Percentiles rank a stretch among this genome's conserved stretches.
Evolutionary conservation across 2,329 filamentous ascomycete genomes (phyloP).

Genomic region (Clonostachys solani): DNA sequence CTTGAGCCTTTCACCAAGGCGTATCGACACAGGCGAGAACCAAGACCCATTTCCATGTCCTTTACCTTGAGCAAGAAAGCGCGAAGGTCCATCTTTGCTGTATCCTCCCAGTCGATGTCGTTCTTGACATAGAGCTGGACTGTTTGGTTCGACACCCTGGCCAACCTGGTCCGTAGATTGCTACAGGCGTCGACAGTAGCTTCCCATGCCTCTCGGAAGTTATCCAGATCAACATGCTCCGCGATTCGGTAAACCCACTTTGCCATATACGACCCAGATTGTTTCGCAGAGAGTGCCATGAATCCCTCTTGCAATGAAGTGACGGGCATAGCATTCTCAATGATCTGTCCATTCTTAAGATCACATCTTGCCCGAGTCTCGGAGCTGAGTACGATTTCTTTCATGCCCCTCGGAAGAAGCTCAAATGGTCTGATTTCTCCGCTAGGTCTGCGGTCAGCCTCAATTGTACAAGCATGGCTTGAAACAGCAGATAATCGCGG

Average conservation of each 20-base stretch:
- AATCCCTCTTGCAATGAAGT: constrained; percentile 34
- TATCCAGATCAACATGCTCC: constrained; percentile 7
- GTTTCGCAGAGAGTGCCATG: constrained; percentile 21
- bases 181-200: constrained; percentile 1
- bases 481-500: constrained; percentile 4
- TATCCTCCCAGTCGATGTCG: neutral
- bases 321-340: constrained; percentile 30
- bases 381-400: too few species aligned
- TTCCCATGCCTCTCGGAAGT: constrained; percentile 21
- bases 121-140: neutral
- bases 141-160: neutral
- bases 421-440: too few species aligned
- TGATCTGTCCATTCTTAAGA: neutral
- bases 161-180: constrained; percentile 6
- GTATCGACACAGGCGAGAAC: constrained; percentile 6
- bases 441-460: too few species aligned
- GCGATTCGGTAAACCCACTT: constrained; percentile 11
- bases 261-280: neutral
- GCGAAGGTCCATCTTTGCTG: neutral
- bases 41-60: constrained; percentile 2
- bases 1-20: neutral
- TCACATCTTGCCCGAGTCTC: neutral
- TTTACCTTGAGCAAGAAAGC: neutral
- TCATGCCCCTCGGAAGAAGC: too few species aligned
- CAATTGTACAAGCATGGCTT: too few species aligned